A percentile compares a stretch with the other conserved stretches of the same genome.
Conservation (phyloP, 495 filamentous ascomycete genomes). For the Cryomyces antarcticus region DNA sequence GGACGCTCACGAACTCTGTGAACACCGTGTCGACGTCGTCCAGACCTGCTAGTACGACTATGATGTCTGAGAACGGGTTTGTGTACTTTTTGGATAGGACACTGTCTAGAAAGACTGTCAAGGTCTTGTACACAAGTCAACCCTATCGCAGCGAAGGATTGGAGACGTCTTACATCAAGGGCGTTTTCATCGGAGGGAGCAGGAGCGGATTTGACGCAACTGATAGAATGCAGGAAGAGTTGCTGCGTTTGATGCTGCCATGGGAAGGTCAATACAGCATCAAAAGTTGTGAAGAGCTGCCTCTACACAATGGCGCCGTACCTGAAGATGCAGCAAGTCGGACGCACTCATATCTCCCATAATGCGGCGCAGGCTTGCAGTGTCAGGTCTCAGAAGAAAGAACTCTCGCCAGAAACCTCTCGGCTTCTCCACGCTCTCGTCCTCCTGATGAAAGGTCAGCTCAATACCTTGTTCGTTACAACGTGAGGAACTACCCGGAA, state of each 20-base stretch:
- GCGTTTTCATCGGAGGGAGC: constrained; percentile 55
- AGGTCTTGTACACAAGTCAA: constrained; percentile 44
- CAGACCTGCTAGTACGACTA: constrained; percentile 70
- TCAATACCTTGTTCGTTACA: not conserved
- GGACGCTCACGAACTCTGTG: constrained; percentile 63
- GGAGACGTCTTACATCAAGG: constrained; percentile 49
- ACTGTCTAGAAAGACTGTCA: constrained; percentile 67
- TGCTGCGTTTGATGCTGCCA: constrained; percentile 47
- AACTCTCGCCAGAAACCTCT: constrained; percentile 96
- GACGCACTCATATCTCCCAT: constrained; percentile 48
- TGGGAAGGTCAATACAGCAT: too few species aligned
- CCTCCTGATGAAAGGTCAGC: constrained; percentile 21
- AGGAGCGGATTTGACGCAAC: constrained; percentile 39
- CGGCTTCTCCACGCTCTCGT: constrained; percentile 43
- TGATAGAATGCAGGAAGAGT: constrained; percentile 54
- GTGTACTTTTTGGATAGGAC: constrained; percentile 80
- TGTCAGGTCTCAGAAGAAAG: constrained; percentile 70
- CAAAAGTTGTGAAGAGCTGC: too few species aligned
- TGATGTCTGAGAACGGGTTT: constrained; percentile 89
- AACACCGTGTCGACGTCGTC: constrained; percentile 72
- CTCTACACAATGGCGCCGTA: constrained; percentile 9
- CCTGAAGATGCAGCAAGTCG: constrained; percentile 55
- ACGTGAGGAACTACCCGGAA: constrained; percentile 40
- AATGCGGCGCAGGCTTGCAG: constrained; percentile 38
- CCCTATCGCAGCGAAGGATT: not conserved